Evolutionary conservation across 441 rosid species (phyloP), one percentile per base, ranked within the genome.

Genomic region (Pelargonium australe): DNA sequence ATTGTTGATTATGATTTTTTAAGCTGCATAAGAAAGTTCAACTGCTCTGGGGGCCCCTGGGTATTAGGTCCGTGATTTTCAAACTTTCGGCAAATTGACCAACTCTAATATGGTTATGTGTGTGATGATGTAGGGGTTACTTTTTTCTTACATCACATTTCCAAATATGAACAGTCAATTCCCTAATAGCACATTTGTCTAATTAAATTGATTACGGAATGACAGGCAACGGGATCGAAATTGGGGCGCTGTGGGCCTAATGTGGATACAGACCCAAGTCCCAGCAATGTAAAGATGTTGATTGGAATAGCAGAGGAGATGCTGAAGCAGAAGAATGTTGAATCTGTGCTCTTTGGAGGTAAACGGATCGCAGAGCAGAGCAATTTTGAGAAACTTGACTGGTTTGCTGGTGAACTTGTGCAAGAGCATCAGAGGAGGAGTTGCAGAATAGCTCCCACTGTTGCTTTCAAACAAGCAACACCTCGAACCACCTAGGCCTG

Each of bases 391-490:
- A 94, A 88, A 75, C 86, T 94, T 0, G 98, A 94, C 45, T 85
- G 91, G 89, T 82, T 94, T 62, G 95, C 98, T 1, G 84, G 82
- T 34, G 92, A 89, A 70, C 97, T 94, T 60, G 95, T 94, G 72
- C 82, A 84, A 31, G 98, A 94, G 78, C 98, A 94, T 80, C 93
- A 86, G 85, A 88, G 89, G 86, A 84, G 97, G 84, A 91, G 89
- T 76, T 80, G 85, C 79, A 81, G 98, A 70, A 91, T 94, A 3
- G 93, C 97, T 77, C 98, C 98, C 81, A 94, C 97, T 76, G 96
- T 94, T 68, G 98, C 91, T 55, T 89, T 94, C 86, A 94, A 94
- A 85, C 95, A 91, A 83, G 82, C 87, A 25, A 75, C 85, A 63
- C 78, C 80, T 11, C 79, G 83, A 55, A 64, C 88, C 53, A 70